Base-by-base conservation (phyloP, 2,329 filamentous ascomycete genomes). In the Monilinia fructigena region DNA sequence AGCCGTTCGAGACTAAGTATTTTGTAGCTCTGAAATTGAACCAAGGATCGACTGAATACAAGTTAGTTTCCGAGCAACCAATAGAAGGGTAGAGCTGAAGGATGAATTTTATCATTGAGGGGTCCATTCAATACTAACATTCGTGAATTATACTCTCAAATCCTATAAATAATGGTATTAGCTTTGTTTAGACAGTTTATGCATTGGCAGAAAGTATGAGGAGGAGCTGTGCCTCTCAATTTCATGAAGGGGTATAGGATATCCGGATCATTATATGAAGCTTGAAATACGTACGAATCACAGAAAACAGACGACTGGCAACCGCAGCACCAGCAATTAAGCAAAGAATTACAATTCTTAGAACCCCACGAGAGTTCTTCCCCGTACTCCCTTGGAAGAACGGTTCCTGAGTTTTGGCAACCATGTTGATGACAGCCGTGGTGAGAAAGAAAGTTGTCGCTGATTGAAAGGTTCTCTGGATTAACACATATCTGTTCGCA, bases 121-220 rank as follows among this genome's bases (percentile, higher is more conserved):
- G 67, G 67, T 63, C n/a, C 45, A 35, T 68, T 63, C 52, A 60
- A 65, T 70, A 89, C 93, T 80, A 78, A 97, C 95, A 99, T 85
- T 99, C 95, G 85, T 99, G 95, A 76, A 99, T 99, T 77, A 99
- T 99, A 82, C 92, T 97, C 82, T 99, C 95, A 78, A 99, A 99
- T 73, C 91, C 91, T 94, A 75, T 16, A 77, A 80, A 63, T 18
- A 47, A 53, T 55, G 26, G 62, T 59, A 58, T 75, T 70, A 75
- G 72, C 68, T 69, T 70, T 68, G 55, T 20, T 65, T 68, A 18
- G 18, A 64, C 31, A 66, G 55, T 60, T 23, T 60, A 48, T 54
- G 35, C 1, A 50, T 40, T 47, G 31, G 40, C 42, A 56, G 31
- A 26, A 23, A 31, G 12, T n/a, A 60, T 16, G 23, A 38, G 14